Conservation (phyloP, 441 rosid species). For the Croton setiger region DNA sequence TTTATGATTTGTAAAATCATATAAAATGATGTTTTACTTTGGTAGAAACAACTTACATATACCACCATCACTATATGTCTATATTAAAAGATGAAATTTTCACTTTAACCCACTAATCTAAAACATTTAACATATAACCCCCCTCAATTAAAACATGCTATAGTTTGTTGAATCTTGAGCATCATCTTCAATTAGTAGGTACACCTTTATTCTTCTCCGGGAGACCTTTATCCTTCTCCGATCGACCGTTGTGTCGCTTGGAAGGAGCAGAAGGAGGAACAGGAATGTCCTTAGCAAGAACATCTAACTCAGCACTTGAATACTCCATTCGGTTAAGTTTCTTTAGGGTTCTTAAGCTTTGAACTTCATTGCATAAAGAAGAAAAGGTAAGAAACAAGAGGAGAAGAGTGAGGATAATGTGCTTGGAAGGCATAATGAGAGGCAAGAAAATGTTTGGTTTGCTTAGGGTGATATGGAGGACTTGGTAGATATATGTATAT, state of each 20-base stretch:
- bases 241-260: constrained; percentile 30
- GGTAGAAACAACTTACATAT: background rate
- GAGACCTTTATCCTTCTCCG: background rate
- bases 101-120: too few relatives aligned
- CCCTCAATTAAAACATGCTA: background rate
- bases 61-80: background rate
- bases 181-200: background rate
- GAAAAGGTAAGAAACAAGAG: constrained; percentile 27
- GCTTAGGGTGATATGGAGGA: background rate
- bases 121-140: too few relatives aligned
- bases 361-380: constrained; percentile 22
- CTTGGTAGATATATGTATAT: background rate
- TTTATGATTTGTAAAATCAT: background rate
- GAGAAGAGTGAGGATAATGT: constrained; percentile 13
- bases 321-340: background rate
- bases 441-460: background rate
- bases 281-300: constrained; percentile 17
- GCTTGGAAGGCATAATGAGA: constrained; percentile 32
- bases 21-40: background rate
- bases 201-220: background rate
- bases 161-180: background rate
- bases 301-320: background rate
- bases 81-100: background rate
- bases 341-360: background rate
- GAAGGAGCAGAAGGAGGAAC: constrained; percentile 60